Conservation (phyloP, 2,329 filamentous ascomycete genomes). For the Aspergillus luchuensis region DNA sequence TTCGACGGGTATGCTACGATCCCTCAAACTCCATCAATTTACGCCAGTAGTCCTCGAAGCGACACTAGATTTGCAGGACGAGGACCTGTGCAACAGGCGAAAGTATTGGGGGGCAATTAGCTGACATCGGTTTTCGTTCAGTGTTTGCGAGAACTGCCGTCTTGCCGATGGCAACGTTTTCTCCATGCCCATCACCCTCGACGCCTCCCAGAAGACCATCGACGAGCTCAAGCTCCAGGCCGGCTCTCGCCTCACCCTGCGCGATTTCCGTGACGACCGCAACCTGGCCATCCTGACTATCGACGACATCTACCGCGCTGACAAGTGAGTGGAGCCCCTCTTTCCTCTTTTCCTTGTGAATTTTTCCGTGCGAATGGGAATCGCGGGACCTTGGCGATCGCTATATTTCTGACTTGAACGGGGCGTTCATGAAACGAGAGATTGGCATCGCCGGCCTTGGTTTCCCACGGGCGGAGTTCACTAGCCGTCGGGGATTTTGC, state of each 20-base stretch:
- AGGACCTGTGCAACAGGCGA: not conserved
- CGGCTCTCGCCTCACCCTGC: constrained; percentile 80
- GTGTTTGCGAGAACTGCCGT: constrained; percentile 85
- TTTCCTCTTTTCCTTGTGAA: not conserved
- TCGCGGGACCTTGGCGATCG: not conserved
- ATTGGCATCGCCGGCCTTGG: constrained; percentile 3
- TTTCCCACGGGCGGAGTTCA: constrained; percentile 5
- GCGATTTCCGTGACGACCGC: constrained; percentile 93
- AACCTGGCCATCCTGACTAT: constrained; percentile 95
- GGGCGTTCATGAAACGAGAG: not conserved
- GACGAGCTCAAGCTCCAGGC: constrained; percentile 74
- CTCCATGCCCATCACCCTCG: constrained; percentile 94
- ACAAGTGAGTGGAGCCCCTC: constrained; percentile 69
- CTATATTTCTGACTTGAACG: constrained; percentile 8
- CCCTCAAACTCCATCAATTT: not conserved
- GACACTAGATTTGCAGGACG: not conserved
- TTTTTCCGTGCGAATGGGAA: not conserved
- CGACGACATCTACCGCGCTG: constrained; percentile 90
- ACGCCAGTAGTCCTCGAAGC: constrained; percentile 12
- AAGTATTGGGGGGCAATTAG: not conserved
- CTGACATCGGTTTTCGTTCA: constrained; percentile 40
- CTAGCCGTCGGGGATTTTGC: constrained; percentile 5
- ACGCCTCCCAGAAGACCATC: constrained; percentile 75
- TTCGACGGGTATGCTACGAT: constrained; percentile 74
- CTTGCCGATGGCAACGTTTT: constrained; percentile 88